These are phyloP conservation scores for Pichia californica DNA, from an alignment of 805 yeast genomes.

Conservation along the genomic window DNA sequence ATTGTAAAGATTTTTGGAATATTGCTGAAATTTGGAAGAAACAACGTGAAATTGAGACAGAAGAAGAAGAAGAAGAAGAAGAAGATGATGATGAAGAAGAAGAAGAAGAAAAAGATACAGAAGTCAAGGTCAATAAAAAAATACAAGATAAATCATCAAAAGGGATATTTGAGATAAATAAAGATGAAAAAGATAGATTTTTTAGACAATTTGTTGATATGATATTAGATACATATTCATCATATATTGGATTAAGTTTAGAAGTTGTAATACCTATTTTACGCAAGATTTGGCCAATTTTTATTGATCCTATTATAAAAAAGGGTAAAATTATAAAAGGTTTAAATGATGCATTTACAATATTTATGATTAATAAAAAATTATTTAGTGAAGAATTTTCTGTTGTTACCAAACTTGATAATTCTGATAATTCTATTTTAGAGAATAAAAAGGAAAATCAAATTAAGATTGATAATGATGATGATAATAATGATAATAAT, in stretches of 20 bases:
- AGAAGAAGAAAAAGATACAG: neutral
- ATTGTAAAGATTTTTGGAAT: slow-evolving; percentile 15
- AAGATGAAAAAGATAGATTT: slow-evolving; percentile 16
- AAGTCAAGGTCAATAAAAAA: neutral
- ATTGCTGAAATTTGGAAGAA: slow-evolving; percentile 1
- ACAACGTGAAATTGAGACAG: neutral
- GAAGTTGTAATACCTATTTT: slow-evolving; percentile 28
- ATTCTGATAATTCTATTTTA: slow-evolving; percentile 10
- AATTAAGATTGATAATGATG: slow-evolving; percentile 1
- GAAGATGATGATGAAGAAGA: neutral
- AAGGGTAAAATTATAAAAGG: slow-evolving; percentile 16
- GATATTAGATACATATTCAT: slow-evolving; percentile 38
- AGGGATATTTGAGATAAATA: slow-evolving; percentile 5
- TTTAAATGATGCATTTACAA: slow-evolving; percentile 24
- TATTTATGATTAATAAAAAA: slow-evolving; percentile 21
- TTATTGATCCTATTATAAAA: slow-evolving; percentile 21
- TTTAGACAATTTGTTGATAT: slow-evolving; percentile 32
- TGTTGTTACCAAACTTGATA: slow-evolving; percentile 18
- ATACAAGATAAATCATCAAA: no score
- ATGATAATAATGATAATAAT: neutral
- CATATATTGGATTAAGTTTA: slow-evolving; percentile 41
- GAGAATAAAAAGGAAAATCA: slow-evolving; percentile 7
- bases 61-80: neutral
- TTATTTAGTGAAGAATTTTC: slow-evolving; percentile 22
- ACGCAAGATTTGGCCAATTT: slow-evolving; percentile 26